Base-by-base conservation (phyloP, 1,284 basidiomycete species). In the Pulveroboletus sp. region DNA sequence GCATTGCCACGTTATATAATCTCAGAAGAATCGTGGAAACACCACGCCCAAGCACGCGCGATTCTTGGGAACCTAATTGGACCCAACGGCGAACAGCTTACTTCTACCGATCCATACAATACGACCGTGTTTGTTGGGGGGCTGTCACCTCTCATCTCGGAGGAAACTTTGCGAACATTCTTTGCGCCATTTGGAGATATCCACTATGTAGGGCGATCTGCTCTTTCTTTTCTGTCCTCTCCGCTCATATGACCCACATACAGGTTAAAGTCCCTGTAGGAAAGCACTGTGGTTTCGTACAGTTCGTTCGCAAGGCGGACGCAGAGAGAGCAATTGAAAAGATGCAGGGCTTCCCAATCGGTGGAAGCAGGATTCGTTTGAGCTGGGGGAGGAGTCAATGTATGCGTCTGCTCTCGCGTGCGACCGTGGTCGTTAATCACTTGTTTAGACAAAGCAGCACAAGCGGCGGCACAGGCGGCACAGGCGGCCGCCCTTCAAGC, bases 221-320 rank as follows among this genome's bases (percentile, higher is more conserved):
- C 52, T 57, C 37, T 53, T 50, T 41, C 12, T 50, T 48, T 12
- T 17, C 39, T 24, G 48, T 41, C 48, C 33, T n/a, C 32, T 61
- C 48, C 56, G 36, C 54, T 65, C 21, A 70, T 26, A 33, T 40
- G 51, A 39, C 5, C 36, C 52, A 13, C 55, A 13, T 61, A 35
- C 62, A 92, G 89, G 92, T 96, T 69, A 97, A 97, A 75, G 94
- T 97, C 9, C 95, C 95, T 4, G 89, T 93, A 29, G 93, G 93
- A 49, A 97, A 97, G 69, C 92, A 95, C 59, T 97, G 95, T 66
- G 94, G 95, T 1, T 98, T 98, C 65, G 94, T 98, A 32, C 94
- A 96, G 73, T 97, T 93, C 66, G 90, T 95, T 29, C 81, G 86
- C 61, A 95, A 97, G 74, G 84, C 83, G 13, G 95, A 97, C 72